Base-by-base conservation (phyloP, 2,329 filamentous ascomycete species). In the Pseudopyrenochaeta lycopersici region DNA sequence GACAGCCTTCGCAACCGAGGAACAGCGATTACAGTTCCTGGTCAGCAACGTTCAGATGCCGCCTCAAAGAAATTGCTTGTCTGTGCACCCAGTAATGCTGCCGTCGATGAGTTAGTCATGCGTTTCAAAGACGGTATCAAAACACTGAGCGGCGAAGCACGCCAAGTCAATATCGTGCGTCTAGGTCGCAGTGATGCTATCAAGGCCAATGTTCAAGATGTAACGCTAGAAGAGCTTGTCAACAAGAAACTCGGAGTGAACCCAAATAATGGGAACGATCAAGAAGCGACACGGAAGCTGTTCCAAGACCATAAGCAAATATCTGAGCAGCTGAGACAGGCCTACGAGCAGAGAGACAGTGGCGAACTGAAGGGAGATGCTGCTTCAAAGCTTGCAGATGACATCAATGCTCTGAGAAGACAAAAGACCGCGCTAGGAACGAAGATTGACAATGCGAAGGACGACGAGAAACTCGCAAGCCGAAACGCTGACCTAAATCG, bases 61-160 rank as follows among this genome's bases (percentile, higher is more conserved):
- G 72, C 80, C 1, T 73, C 85, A 2, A 97, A 96, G 78, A 99
- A 98, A 75, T 82, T 99, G 21, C 84, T 99, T 21, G 91, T 99
- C 20, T 99, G 95, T 71, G 95, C 95, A n/a, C 95, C 95, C 12
- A 98, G 93, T 82, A 99, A 99, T 75, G 95, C 95, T 6, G 95
- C 95, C 29, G 95, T 99, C 5, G 95, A 99, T 73, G 95, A 99
- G 75, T 75, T 99, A 58, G 95, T 99, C 15, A 88, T 97, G 74
- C 89, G 95, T 78, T 84, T 99, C 68, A 98, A 96, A 77, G 81
- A 86, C 47, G 95, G 95, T 4, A 84, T 99, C 46, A 94, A 88
- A 69, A 93, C 91, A 0, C 82, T 85, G 53, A 85, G 84, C 38
- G 94, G 95, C 1, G 83, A 87, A 23, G 81, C 82, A 11, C 88